Conservation (phyloP, 2,329 filamentous ascomycete genomes). For the Clarireedia hainanense region DNA sequence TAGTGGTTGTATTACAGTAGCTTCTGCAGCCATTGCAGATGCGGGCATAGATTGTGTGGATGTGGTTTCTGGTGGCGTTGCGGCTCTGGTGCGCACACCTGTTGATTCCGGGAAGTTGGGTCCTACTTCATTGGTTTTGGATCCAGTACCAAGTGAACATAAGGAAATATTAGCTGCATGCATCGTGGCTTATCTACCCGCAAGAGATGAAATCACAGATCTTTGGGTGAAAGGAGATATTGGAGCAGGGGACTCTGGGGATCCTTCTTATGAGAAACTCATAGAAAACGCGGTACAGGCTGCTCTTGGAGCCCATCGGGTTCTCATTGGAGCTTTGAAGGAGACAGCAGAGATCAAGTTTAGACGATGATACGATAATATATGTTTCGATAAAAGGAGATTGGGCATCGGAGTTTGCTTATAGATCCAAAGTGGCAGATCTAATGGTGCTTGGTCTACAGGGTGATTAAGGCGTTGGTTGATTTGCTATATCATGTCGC, state of each 20-base stretch:
- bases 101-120: conserved; percentile 28
- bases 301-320: conserved; percentile 48
- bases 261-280: conserved; percentile 41
- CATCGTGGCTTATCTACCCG: conserved; percentile 82
- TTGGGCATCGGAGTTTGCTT: not conserved
- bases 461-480: conserved; percentile 4
- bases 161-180: conserved; percentile 71
- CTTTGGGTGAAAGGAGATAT: conserved; percentile 82
- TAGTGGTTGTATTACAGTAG: conserved; percentile 86
- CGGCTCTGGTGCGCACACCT: conserved; percentile 57
- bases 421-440: not conserved
- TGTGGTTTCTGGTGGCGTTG: conserved; percentile 80
- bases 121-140: conserved; percentile 53
- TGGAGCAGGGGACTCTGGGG: conserved; percentile 28
- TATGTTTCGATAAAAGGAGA: not conserved
- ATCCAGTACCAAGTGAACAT: conserved; percentile 78
- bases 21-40: conserved; percentile 85
- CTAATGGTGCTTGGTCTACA: not conserved
- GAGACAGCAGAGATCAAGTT: conserved; percentile 42
- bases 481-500: not conserved
- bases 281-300: conserved; percentile 58
- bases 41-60: conserved; percentile 95
- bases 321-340: conserved; percentile 52
- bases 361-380: conserved; percentile 13
- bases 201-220: conserved; percentile 85